Conservation (phyloP, 805 yeast genomes). For the Metschnikowia reukaufii region DNA sequence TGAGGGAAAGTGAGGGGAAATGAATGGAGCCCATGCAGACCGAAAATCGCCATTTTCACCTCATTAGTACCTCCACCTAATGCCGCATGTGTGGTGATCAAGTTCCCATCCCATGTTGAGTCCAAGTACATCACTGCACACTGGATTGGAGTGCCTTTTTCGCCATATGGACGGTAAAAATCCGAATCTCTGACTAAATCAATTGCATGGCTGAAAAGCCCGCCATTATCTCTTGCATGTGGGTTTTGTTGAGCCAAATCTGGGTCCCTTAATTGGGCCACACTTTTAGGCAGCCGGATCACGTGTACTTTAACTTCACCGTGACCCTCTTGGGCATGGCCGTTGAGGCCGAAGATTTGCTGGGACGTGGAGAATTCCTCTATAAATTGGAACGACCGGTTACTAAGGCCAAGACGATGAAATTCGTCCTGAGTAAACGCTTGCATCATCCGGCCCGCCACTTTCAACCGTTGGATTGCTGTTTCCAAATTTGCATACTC, state of each 20-base stretch:
- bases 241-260: constrained; percentile 85
- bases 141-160: constrained; percentile 50
- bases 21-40: constrained; percentile 86
- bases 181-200: constrained; percentile 53
- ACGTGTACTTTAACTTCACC: constrained; percentile 77
- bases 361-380: constrained; percentile 47
- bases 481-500: constrained; percentile 69
- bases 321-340: constrained; percentile 53
- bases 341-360: constrained; percentile 34
- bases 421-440: constrained; percentile 91
- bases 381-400: constrained; percentile 70
- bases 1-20: constrained; percentile 89
- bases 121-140: constrained; percentile 88
- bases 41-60: constrained; percentile 83
- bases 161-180: constrained; percentile 44
- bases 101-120: constrained; percentile 73
- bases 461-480: constrained; percentile 71
- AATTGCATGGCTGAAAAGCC: constrained; percentile 72
- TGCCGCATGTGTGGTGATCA: constrained; percentile 88
- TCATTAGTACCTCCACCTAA: constrained; percentile 81
- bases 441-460: constrained; percentile 86
- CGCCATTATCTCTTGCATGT: constrained; percentile 71
- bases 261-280: constrained; percentile 70
- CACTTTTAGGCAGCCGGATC: constrained; percentile 62
- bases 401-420: constrained; percentile 74